Conservation (phyloP, 176 grass and related monocot species). For the Triticum turgidum region DNA sequence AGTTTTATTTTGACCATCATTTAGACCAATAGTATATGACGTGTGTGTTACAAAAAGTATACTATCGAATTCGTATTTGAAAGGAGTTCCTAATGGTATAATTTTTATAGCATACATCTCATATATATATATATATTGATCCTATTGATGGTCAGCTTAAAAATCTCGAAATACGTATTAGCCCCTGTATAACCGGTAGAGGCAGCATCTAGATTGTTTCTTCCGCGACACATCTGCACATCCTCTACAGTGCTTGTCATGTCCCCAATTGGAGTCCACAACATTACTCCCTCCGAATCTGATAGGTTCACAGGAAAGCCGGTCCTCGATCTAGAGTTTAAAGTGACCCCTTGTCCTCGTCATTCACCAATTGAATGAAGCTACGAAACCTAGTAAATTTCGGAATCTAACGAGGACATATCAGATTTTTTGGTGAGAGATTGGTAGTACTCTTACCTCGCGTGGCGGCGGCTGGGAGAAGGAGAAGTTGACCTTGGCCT, state of each 20-base stretch:
- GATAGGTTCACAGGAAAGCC: neutral
- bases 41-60: no score
- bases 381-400: neutral
- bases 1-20: no score
- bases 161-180: no score
- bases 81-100: no score
- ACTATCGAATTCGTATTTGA: no score
- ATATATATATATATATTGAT: no score
- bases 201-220: neutral
- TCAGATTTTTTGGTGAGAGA: neutral
- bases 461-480: slow-evolving; percentile 96
- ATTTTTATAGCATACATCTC: no score
- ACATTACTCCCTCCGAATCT: neutral
- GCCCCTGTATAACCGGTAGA: no score
- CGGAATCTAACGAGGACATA: neutral
- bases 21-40: no score
- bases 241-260: neutral
- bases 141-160: no score
- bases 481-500: slow-evolving; percentile 94
- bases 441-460: slow-evolving; percentile 52
- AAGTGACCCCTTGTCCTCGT: neutral
- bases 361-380: neutral
- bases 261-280: neutral
- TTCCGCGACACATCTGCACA: no score
- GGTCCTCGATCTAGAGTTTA: neutral